Evolutionary conservation across 2,329 filamentous ascomycete genomes (phyloP).

Genomic region (Mycosphaerella arachidis): DNA sequence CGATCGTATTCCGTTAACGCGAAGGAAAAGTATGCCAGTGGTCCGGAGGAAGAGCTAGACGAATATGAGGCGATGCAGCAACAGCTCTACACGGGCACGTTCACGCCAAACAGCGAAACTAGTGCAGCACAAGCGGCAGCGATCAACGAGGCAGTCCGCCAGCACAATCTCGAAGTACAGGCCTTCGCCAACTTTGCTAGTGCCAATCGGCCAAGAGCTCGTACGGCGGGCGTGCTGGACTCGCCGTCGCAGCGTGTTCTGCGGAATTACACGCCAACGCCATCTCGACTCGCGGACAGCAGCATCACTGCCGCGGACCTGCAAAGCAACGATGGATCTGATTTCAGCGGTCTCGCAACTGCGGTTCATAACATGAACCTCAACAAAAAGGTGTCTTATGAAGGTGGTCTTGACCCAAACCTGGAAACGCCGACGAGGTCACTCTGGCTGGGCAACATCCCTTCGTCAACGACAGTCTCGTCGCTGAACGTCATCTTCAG

Average conservation of each 20-base stretch:
- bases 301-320: conserved; percentile 73
- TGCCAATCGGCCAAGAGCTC: conserved; percentile 75
- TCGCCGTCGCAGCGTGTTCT: conserved; percentile 61
- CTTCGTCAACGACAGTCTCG: conserved; percentile 91
- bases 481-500: conserved; percentile 94
- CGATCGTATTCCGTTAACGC: conserved; percentile 98
- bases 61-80: conserved; percentile 53
- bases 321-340: conserved; percentile 66
- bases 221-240: conserved; percentile 88
- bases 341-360: conserved; percentile 75
- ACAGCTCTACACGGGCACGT: conserved; percentile 53
- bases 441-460: conserved; percentile 95
- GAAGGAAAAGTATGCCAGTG: conserved; percentile 93
- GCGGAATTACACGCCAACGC: conserved; percentile 71
- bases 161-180: conserved; percentile 89
- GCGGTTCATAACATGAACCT: conserved; percentile 79
- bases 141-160: conserved; percentile 70
- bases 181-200: conserved; percentile 83
- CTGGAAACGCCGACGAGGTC: conserved; percentile 88
- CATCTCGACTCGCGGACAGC: conserved; percentile 64
- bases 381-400: conserved; percentile 57
- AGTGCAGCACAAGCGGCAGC: conserved; percentile 55
- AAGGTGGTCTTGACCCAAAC: conserved; percentile 61
- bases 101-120: conserved; percentile 56
- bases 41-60: conserved; percentile 57